Base-by-base conservation (phyloP, 2,329 filamentous ascomycete genomes). In the Byssothecium circinans region DNA sequence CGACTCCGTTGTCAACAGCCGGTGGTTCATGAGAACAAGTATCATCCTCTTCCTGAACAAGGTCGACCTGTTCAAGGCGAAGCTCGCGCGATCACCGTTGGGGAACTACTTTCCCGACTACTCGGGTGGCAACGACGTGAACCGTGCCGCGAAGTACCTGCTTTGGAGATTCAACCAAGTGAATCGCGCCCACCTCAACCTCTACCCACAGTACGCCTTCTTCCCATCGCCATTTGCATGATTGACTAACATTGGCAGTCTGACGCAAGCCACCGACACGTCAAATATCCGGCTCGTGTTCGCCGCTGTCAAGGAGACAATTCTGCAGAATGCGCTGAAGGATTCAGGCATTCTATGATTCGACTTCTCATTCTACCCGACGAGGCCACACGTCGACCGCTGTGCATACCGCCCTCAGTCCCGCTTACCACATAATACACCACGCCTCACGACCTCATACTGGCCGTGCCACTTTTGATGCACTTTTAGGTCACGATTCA, bases 31-130 rank as follows among this genome's bases (percentile, higher is more conserved):
- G 88, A 82, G 94, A 61, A 99, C 94, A 11, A 96, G 91, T 68
- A 99, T 99, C 68, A 97, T 99, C 66, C 80, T 99, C 47, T 99
- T 99, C 76, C 81, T 99, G 53, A 99, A 99, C 78, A 99, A 99
- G 73, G 94, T 99, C 59, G 94, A 99, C 76, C 83, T 99, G 49
- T 99, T 99, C 81, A 92, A 94, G 71, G 87, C 91, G 67, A 99
- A 99, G 72, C 84, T 99, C 22, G 84, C 84, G 45, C 84, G 91
- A 54, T 96, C 91, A 45, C 92, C 94, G 0, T 74, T 99, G 37
- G 89, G 86, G 61, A 96, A 92, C 68, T 99, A 97, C 72, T 99
- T 99, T 67, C 92, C 91, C 0, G 94, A 99, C 71, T 99, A 99
- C 70, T 96, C 91, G 0, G 94, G 94, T 23, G 94, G 94, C 41